Evolutionary conservation across 1,284 basidiomycete genomes (phyloP).

Genomic region (Puccinia horiana): DNA sequence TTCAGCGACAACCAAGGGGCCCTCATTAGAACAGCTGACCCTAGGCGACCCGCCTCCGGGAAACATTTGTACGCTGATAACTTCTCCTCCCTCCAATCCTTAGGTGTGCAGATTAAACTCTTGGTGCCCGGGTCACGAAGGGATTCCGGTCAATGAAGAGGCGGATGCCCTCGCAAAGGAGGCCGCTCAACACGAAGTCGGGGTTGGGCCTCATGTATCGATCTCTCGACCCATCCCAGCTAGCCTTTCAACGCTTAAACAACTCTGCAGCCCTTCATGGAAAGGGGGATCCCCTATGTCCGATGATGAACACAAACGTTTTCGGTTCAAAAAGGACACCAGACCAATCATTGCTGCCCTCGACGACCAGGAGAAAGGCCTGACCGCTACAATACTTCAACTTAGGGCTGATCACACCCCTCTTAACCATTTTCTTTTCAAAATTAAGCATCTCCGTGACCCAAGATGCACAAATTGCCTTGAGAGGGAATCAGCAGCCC

Average conservation of each 20-base stretch:
- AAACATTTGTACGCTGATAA: constrained; percentile 11
- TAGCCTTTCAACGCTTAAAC: neutral
- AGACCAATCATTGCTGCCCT: neutral
- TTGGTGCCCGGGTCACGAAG: constrained; percentile 14
- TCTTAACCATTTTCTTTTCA: constrained; percentile 1
- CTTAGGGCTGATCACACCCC: neutral
- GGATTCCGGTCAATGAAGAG: neutral
- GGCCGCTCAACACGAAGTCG: too few relatives aligned
- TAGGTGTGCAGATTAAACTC: neutral
- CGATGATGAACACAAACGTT: neutral
- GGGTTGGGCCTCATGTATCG: neutral
- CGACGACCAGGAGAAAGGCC: neutral
- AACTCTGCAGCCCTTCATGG: too few relatives aligned
- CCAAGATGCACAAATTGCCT: neutral
- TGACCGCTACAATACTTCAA: neutral
- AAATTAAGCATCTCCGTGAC: neutral
- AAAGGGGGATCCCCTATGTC: neutral
- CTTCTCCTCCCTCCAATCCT: neutral
- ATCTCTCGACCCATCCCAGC: neutral
- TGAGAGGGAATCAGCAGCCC: neutral
- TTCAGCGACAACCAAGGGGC: constrained; percentile 16
- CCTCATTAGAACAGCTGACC: neutral
- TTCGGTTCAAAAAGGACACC: neutral
- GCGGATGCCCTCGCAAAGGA: neutral
- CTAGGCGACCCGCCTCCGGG: neutral